Evolutionary conservation across 2,329 filamentous ascomycete genomes (phyloP).

Genomic region (Ascochyta fabae): DNA sequence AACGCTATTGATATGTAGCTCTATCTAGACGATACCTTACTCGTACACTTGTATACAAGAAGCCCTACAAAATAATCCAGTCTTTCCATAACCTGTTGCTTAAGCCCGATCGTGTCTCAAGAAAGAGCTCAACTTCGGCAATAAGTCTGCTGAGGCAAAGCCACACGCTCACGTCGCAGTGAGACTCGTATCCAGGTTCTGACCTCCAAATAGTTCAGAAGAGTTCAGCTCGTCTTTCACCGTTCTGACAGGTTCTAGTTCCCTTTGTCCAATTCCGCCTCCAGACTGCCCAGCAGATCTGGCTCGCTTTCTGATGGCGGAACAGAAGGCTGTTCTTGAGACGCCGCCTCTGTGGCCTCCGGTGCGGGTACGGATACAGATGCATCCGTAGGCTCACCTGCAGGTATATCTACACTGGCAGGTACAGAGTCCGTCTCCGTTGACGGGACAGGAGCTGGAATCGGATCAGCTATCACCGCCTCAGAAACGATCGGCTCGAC

Average conservation of each 20-base stretch:
- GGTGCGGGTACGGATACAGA: conserved; percentile 11
- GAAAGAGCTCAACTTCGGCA: too few relatives aligned
- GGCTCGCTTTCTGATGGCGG: conserved; percentile 48
- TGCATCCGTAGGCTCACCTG: neutral
- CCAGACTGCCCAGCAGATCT: conserved; percentile 57
- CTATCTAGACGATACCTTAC: neutral
- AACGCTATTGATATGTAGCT: neutral
- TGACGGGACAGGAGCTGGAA: conserved; percentile 4
- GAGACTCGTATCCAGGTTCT: neutral
- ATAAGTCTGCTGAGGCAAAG: neutral
- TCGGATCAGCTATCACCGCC: conserved; percentile 2
- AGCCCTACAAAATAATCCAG: neutral
- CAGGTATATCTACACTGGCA: conserved; percentile 3
- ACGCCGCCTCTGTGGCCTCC: conserved; percentile 8
- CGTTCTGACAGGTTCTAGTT: neutral
- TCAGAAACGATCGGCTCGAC: conserved; percentile 5
- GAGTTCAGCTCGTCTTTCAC: neutral
- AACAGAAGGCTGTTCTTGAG: conserved; percentile 20
- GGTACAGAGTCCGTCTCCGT: conserved; percentile 6
- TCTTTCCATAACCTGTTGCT: too few relatives aligned
- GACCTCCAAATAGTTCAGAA: neutral
- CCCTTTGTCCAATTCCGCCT: conserved; percentile 52
- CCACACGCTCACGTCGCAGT: neutral
- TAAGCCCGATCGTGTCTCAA: neutral
- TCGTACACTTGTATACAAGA: neutral